phyloP scores from a whole-genome alignment of 805 yeast genomes.

The Kregervanrija pseudodelftensis region DNA sequence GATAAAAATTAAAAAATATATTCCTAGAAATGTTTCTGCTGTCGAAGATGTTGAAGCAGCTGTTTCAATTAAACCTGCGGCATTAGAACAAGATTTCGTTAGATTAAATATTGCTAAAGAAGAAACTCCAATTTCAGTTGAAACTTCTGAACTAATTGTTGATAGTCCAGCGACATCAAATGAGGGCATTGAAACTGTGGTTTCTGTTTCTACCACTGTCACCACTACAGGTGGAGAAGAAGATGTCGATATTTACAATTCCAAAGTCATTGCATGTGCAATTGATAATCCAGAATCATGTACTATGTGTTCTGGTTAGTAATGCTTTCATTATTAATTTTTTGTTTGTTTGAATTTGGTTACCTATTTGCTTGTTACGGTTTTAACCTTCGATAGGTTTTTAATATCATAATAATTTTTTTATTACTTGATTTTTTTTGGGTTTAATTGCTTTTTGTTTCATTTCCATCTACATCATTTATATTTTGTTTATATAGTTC shows the following conservation, averaged over 20 bases:
- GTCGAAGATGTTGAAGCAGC: slow-evolving; percentile 24
- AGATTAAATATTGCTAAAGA: slow-evolving; percentile 5
- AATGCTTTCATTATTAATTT: not conserved
- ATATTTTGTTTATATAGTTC: too few relatives aligned
- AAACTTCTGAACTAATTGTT: slow-evolving; percentile 18
- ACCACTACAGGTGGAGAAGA: slow-evolving; percentile 12
- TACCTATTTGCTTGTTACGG: not conserved
- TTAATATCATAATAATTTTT: too few relatives aligned
- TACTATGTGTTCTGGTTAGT: slow-evolving; percentile 96
- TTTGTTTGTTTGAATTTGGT: not conserved
- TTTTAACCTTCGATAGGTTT: too few relatives aligned
- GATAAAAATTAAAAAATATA: slow-evolving; percentile 29
- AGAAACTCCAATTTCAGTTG: slow-evolving; percentile 20
- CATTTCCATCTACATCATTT: too few relatives aligned
- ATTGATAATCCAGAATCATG: slow-evolving; percentile 96
- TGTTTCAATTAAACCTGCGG: slow-evolving; percentile 4
- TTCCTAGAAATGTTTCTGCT: slow-evolving; percentile 22
- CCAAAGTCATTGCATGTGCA: slow-evolving; percentile 94
- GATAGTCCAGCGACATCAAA: slow-evolving; percentile 1
- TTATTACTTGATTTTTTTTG: too few relatives aligned
- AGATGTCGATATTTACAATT: slow-evolving; percentile 81
- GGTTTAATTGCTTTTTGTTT: too few relatives aligned
- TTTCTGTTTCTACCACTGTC: slow-evolving; percentile 2
- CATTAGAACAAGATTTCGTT: slow-evolving; percentile 5
- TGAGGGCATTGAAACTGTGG: slow-evolving; percentile 5